Evolutionary conservation across 352 stramenopile genomes (phyloP).

Genomic region (Phytophthora meadii): DNA sequence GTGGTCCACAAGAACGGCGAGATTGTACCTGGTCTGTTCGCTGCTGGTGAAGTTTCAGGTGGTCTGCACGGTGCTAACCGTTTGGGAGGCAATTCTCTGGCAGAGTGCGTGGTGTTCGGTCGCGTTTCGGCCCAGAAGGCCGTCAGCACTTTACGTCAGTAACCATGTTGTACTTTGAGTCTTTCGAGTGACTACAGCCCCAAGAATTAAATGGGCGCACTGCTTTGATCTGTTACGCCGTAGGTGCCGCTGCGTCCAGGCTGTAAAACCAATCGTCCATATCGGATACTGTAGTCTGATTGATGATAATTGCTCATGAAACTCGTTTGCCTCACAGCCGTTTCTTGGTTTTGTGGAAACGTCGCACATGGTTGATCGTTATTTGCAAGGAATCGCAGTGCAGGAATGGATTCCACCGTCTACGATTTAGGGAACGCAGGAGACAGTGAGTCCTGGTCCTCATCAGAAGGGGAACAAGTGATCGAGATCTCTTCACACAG

Average conservation of each 20-base stretch:
- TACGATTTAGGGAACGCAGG: slow-evolving; percentile 19
- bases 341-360: slow-evolving; percentile 36
- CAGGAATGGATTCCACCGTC: slow-evolving; percentile 30
- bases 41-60: slow-evolving; percentile 94
- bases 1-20: slow-evolving; percentile 72
- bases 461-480: slow-evolving; percentile 46
- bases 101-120: slow-evolving; percentile 94
- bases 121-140: slow-evolving; percentile 74
- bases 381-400: slow-evolving; percentile 8
- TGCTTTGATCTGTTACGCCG: slow-evolving; percentile 12
- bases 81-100: slow-evolving; percentile 92
- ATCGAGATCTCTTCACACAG: slow-evolving; percentile 70
- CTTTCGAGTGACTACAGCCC: not conserved
- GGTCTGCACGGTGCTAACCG: slow-evolving; percentile 96
- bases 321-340: not conserved
- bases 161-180: slow-evolving; percentile 24
- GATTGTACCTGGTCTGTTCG: slow-evolving; percentile 95
- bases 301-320: not conserved
- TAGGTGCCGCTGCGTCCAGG: slow-evolving; percentile 22
- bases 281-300: slow-evolving; percentile 4
- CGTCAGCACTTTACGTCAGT: slow-evolving; percentile 43
- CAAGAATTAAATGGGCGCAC: slow-evolving; percentile 6
- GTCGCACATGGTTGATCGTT: slow-evolving; percentile 26
- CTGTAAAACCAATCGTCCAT: slow-evolving; percentile 13
- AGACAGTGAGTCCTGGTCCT: slow-evolving; percentile 30